These are phyloP conservation scores for Yamagishiella unicocca DNA, from an alignment of 139 green algal genomes.

Conservation along the genomic window DNA sequence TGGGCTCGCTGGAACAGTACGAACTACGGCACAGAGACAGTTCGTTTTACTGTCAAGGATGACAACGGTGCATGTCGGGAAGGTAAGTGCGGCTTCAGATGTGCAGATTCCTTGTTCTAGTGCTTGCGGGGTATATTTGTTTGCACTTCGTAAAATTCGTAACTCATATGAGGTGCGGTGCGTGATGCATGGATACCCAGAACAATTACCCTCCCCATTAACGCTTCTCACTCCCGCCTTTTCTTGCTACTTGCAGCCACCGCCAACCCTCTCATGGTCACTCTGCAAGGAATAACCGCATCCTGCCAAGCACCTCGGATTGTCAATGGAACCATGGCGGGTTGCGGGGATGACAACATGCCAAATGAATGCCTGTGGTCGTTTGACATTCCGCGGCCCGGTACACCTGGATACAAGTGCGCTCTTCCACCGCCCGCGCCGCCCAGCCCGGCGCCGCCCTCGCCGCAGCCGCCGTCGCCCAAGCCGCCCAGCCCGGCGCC, in stretches of 20 bases:
- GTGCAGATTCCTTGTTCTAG: background rate
- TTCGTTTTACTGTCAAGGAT: background rate
- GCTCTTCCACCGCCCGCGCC: background rate
- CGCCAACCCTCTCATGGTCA: background rate
- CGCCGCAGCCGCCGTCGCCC: no score
- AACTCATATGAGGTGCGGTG: background rate
- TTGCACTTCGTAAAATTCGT: background rate
- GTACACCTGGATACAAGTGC: conserved; percentile 7
- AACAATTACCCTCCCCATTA: background rate
- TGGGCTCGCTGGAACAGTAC: background rate
- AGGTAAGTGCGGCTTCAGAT: background rate
- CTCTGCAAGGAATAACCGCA: background rate
- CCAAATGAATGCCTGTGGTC: background rate
- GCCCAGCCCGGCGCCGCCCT: background rate
- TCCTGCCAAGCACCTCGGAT: background rate
- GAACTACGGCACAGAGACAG: background rate
- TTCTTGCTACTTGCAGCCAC: background rate
- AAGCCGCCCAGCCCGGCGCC: no score
- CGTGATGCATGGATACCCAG: background rate
- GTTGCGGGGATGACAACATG: background rate
- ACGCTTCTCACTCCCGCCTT: background rate
- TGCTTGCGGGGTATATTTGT: background rate
- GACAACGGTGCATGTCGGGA: background rate
- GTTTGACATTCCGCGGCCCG: background rate
- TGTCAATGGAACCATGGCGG: background rate